Evolutionary conservation across 306 rosid genomes (phyloP).

Genomic region (Cajanus cajan): DNA sequence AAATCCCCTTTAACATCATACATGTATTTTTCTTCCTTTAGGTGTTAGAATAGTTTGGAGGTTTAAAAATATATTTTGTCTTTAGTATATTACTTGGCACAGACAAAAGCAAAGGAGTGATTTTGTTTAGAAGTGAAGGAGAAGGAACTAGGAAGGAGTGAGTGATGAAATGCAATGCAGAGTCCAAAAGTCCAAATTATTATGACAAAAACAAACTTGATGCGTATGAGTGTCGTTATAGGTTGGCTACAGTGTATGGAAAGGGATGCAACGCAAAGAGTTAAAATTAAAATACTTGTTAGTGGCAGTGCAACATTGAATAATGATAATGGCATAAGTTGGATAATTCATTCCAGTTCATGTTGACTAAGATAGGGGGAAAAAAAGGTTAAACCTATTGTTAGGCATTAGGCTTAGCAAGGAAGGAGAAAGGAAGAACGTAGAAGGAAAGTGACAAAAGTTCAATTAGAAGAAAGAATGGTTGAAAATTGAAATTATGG

Average conservation of each 20-base stretch:
- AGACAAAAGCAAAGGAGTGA: not conserved
- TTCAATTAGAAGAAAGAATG: not conserved
- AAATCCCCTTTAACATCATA: too few relatives aligned
- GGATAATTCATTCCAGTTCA: not conserved
- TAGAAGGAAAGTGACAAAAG: too few relatives aligned
- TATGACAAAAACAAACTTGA: not conserved
- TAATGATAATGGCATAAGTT: not conserved
- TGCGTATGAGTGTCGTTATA: not conserved
- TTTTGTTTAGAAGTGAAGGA: not conserved
- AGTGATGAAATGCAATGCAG: not conserved
- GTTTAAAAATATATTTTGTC: too few relatives aligned
- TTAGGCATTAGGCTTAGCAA: too few relatives aligned
- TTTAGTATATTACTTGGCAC: not conserved
- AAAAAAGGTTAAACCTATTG: not conserved
- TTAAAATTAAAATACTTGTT: not conserved
- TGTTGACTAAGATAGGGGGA: not conserved
- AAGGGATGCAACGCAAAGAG: not conserved
- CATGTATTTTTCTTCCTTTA: too few relatives aligned
- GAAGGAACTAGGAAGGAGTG: not conserved
- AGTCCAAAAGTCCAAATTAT: not conserved
- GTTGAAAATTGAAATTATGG: too few relatives aligned
- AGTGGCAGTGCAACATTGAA: not conserved
- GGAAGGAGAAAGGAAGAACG: too few relatives aligned
- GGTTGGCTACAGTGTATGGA: not conserved
- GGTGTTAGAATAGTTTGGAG: too few relatives aligned